These are phyloP conservation scores for Vitis hybrid DNA, from an alignment of 177 flowering plant species.

Conservation along the genomic window DNA sequence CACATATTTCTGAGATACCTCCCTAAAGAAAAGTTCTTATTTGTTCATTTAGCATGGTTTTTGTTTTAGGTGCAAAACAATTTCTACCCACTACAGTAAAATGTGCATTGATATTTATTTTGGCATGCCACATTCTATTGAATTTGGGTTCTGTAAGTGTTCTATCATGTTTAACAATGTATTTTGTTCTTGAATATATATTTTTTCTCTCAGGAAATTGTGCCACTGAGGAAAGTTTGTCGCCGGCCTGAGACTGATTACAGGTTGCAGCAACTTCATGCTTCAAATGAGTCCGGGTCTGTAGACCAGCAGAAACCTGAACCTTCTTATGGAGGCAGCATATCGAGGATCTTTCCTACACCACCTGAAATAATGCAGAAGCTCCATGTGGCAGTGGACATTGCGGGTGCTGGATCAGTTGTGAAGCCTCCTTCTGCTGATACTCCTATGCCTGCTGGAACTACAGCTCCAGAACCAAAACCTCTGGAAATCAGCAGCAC, in stretches of 20 bases:
- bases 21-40: neutral
- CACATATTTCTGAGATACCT: neutral
- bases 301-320: slow-evolving; percentile 32
- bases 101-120: neutral
- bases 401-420: neutral
- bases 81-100: neutral
- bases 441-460: slow-evolving; percentile 8
- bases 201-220: slow-evolving; percentile 67
- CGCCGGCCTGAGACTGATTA: slow-evolving; percentile 96
- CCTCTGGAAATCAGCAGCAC: slow-evolving; percentile 1
- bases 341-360: slow-evolving; percentile 18
- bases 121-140: too few species aligned
- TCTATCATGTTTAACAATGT: neutral
- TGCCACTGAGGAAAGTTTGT: slow-evolving; percentile 84
- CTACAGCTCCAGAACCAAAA: slow-evolving; percentile 9
- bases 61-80: neutral
- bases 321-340: slow-evolving; percentile 20
- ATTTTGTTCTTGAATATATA: neutral
- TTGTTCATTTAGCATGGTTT: neutral
- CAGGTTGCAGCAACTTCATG: slow-evolving; percentile 79
- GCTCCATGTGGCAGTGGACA: slow-evolving; percentile 23
- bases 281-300: slow-evolving; percentile 39
- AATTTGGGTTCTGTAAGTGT: neutral
- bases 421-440: neutral
- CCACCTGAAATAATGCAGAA: slow-evolving; percentile 24